phyloP scores from a whole-genome alignment of 805 yeast genomes.

The Myxozyma mucilagina region DNA sequence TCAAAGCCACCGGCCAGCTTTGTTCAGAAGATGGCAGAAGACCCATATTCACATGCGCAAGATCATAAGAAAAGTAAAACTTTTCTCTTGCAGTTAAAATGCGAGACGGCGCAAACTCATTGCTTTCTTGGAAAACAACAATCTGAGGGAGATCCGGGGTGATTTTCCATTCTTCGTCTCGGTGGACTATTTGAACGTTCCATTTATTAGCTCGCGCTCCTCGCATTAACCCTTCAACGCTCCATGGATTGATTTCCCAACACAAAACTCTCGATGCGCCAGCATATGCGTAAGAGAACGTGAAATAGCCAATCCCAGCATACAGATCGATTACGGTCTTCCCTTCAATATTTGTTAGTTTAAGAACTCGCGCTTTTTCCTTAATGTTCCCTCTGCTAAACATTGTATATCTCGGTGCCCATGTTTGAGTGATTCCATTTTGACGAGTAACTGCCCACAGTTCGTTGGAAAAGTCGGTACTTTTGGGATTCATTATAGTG shows the following conservation, averaged over 20 bases:
- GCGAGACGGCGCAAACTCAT: conserved; percentile 52
- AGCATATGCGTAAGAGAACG: conserved; percentile 61
- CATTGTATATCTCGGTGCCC: conserved; percentile 89
- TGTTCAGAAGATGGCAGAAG: conserved; percentile 68
- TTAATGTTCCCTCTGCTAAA: conserved; percentile 83
- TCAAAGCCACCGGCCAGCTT: conserved; percentile 56
- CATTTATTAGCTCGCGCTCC: conserved; percentile 54
- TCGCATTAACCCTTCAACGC: conserved; percentile 64
- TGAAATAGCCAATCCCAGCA: conserved; percentile 84
- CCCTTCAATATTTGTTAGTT: conserved; percentile 43
- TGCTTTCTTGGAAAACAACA: conserved; percentile 64
- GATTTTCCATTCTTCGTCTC: conserved; percentile 41
- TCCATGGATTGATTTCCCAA: conserved; percentile 88
- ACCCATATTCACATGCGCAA: conserved; percentile 73
- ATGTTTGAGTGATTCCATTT: conserved; percentile 71
- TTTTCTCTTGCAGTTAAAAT: conserved; percentile 15
- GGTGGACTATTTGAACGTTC: conserved; percentile 42
- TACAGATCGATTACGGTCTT: conserved; percentile 66
- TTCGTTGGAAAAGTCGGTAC: conserved; percentile 50
- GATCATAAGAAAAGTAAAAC: conserved; percentile 26
- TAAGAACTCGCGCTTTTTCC: conserved; percentile 68
- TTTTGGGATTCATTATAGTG: conserved; percentile 43
- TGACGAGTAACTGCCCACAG: conserved; percentile 74
- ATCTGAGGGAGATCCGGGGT: conserved; percentile 37
- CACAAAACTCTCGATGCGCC: conserved; percentile 59